Percentiles rank a stretch among this genome's conserved stretches.
phyloP scores from a whole-genome alignment of 2,329 filamentous ascomycete genomes.

The Triangularia setosa region DNA sequence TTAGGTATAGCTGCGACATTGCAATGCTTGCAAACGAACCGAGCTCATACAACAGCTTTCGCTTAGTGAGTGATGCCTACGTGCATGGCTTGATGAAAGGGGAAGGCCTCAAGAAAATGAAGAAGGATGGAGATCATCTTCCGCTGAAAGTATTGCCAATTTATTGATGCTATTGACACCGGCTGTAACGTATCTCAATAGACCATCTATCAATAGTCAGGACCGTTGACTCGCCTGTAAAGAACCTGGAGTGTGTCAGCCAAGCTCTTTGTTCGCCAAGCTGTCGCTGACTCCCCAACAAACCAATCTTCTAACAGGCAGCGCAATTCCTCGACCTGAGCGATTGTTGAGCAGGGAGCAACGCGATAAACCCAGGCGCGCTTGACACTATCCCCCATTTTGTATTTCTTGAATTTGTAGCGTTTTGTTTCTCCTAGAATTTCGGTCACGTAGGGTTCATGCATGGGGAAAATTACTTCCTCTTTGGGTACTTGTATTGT shows the following conservation, averaged over 20 bases:
- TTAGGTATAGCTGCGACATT: neutral
- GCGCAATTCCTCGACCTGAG: too few relatives aligned
- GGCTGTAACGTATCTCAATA: neutral
- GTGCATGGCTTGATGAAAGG: constrained; percentile 1
- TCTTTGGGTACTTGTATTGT: neutral
- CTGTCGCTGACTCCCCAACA: neutral
- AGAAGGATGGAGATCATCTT: neutral
- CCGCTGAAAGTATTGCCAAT: neutral
- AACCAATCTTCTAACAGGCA: neutral
- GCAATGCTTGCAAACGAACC: neutral
- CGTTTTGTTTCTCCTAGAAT: neutral
- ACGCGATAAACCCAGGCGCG: too few relatives aligned
- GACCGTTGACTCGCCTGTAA: neutral
- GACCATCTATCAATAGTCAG: neutral
- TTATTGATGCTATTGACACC: neutral
- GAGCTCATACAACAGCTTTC: neutral
- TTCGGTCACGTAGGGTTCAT: neutral
- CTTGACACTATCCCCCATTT: neutral
- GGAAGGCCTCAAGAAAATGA: neutral
- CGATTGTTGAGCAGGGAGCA: too few relatives aligned
- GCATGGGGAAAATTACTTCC: neutral
- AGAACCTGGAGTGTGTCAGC: neutral
- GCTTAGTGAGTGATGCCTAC: neutral
- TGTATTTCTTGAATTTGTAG: neutral
- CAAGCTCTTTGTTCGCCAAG: neutral